phyloP scores from a whole-genome alignment of 1,139 yeast species.

The Pichia sp. region DNA sequence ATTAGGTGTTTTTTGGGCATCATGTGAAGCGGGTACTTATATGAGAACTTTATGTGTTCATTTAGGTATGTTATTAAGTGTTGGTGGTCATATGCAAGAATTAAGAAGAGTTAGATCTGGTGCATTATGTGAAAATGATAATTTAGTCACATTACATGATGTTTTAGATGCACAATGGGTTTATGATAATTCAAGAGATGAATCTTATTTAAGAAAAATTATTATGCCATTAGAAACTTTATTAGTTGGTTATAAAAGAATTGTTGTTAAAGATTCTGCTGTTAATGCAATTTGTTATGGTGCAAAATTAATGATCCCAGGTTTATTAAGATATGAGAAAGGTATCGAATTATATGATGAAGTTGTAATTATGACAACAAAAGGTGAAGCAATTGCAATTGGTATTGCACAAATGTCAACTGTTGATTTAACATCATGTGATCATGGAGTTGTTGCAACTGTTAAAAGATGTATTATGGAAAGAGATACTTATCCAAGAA shows the following conservation, averaged over 20 bases:
- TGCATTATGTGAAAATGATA: conserved; percentile 84
- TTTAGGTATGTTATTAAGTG: conserved; percentile 95
- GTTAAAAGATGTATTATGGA: conserved; percentile 99
- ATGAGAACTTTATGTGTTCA: conserved; percentile 99
- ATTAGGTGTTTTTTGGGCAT: conserved; percentile 98
- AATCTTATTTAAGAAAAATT: conserved; percentile 86
- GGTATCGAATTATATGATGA: conserved; percentile 97
- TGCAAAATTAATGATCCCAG: conserved; percentile 98
- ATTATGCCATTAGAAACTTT: conserved; percentile 94
- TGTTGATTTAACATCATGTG: conserved; percentile 92
- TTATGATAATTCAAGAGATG: conserved; percentile 95
- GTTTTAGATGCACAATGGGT: conserved; percentile 97
- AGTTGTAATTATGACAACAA: conserved; percentile 95
- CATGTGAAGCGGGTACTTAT: conserved; percentile 99
- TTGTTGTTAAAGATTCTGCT: conserved; percentile 96
- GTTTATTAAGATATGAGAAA: conserved; percentile 93
- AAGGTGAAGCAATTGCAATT: conserved; percentile 99
- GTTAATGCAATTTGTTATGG: conserved; percentile 99
- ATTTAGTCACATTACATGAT: conserved; percentile 92
- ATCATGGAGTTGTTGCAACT: conserved; percentile 97
- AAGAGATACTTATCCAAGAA: conserved; percentile 97
- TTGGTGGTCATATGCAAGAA: conserved; percentile 99
- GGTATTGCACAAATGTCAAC: conserved; percentile 99
- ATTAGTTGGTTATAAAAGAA: conserved; percentile 90
- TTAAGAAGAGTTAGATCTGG: conserved; percentile 98